phyloP scores from a whole-genome alignment of 345 rosid genomes.

The Mercurialis annua region DNA sequence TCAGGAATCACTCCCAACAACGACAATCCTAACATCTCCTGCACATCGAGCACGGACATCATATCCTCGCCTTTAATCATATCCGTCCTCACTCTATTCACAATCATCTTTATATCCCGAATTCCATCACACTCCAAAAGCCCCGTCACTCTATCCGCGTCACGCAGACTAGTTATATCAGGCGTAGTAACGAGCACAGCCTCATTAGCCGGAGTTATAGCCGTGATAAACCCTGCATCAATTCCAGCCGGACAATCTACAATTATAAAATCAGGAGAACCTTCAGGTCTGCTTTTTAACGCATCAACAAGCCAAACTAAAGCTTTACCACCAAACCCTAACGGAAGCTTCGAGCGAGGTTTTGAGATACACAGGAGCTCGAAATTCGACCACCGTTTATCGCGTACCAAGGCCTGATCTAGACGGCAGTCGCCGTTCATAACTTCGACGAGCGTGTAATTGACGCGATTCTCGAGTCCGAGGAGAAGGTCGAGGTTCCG shows the following conservation, averaged over 20 bases:
- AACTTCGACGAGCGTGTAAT: constrained; percentile 88
- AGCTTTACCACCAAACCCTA: constrained; percentile 94
- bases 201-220: constrained; percentile 94
- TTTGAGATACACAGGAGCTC: constrained; percentile 90
- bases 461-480: constrained; percentile 90
- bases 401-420: constrained; percentile 92
- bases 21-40: constrained; percentile 86
- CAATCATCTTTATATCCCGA: constrained; percentile 89
- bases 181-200: constrained; percentile 89
- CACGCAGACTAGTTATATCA: constrained; percentile 79
- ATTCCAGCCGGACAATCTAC: constrained; percentile 96
- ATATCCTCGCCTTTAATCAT: constrained; percentile 98
- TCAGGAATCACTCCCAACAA: constrained; percentile 86
- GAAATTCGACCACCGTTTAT: constrained; percentile 92
- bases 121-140: constrained; percentile 89
- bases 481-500: constrained; percentile 93
- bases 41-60: constrained; percentile 96
- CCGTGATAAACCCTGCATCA: constrained; percentile 98
- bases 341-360: constrained; percentile 83
- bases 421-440: constrained; percentile 91
- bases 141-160: constrained; percentile 89
- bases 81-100: constrained; percentile 87
- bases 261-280: constrained; percentile 74
- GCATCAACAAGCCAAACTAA: constrained; percentile 89
- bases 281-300: constrained; percentile 60